Base-by-base conservation (phyloP, 768 basidiomycete genomes). In the Tylopilus balloui region DNA sequence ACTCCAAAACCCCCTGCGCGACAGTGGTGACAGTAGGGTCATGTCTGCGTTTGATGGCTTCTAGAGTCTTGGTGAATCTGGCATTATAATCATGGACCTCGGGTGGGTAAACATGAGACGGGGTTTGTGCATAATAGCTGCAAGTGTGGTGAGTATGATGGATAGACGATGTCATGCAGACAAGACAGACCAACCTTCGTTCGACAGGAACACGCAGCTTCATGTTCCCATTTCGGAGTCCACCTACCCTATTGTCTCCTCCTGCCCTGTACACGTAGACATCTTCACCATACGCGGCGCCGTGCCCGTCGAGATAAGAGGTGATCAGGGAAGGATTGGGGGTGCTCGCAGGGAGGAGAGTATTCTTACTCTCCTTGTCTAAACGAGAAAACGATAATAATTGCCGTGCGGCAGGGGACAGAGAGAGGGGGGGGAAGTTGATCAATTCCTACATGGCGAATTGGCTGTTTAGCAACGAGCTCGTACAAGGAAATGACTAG, bases 11-110 rank as follows among this genome's bases (percentile, higher is more conserved):
- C 41, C 95, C 95, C 68, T 95, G 93, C 0, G 91, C 92, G 48
- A 98, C 89, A 8, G 94, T 96, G 6, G 95, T 94, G 8, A 98
- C 96, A 0, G 96, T 98, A 0, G 95, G 95, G 62, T 98, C 95
- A 69, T 99, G 96, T 11, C 96, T 77, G 48, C 77, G 81, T 73
- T 99, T 99, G 76, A 99, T 94, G 20, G 81, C 73, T 39, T 94
- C 86, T 9, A 98, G 77, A 29, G 82, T 68, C 56, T 84, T 85
- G 5, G 96, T 99, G 73, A 99, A 97, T 8, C 81, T 77, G 21
- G 81, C 80, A 68, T 98, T 98, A 73, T 92, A 96, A 57, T 95
- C 92, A 57, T 84, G 84, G 0, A 99, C 81, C 61, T 95, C 89
- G 0, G 95, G 96, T 4, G 95, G 96, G 79, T 92, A 96, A 20